Percentiles rank a stretch among this genome's conserved stretches.
phyloP scores from a whole-genome alignment of 306 rosid species.

The Cicer yamashitae region DNA sequence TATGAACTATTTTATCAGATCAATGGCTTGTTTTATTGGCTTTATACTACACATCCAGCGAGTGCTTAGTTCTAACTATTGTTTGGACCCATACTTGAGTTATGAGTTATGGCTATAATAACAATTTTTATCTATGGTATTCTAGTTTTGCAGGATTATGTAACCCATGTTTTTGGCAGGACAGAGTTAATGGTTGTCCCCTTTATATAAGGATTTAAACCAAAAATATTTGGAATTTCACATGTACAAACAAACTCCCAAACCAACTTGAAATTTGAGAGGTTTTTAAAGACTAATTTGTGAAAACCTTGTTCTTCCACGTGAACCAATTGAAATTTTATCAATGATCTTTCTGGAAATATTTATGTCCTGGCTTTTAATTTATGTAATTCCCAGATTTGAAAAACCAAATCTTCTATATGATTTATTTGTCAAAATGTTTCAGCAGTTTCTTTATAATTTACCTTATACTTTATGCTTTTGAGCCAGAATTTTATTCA shows the following conservation, averaged over 20 bases:
- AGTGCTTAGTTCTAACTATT: slow-evolving; percentile 25
- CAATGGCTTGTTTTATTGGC: slow-evolving; percentile 15
- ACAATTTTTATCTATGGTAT: slow-evolving; percentile 38
- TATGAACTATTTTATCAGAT: slow-evolving; percentile 20
- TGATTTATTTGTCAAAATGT: background rate
- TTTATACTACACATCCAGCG: background rate
- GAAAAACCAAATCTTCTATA: background rate
- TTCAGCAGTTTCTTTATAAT: slow-evolving; percentile 2
- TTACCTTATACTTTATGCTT: background rate
- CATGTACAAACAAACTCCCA: background rate
- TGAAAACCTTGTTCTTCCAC: slow-evolving; percentile 12
- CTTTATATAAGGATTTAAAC: slow-evolving; percentile 30
- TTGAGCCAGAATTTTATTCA: slow-evolving; percentile 26
- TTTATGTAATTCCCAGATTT: background rate
- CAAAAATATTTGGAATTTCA: slow-evolving; percentile 15
- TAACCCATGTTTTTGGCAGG: slow-evolving; percentile 43
- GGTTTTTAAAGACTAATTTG: slow-evolving; percentile 38
- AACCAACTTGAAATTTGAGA: slow-evolving; percentile 12
- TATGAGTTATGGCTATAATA: slow-evolving; percentile 3
- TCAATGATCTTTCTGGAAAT: background rate
- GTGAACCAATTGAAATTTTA: background rate
- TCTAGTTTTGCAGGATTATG: slow-evolving; percentile 63
- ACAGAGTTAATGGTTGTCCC: slow-evolving; percentile 43
- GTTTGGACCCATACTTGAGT: slow-evolving; percentile 31
- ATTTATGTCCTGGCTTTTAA: background rate